phyloP scores from a whole-genome alignment of 1,284 basidiomycete species.

The Cutaneotrichosporon sp. region DNA sequence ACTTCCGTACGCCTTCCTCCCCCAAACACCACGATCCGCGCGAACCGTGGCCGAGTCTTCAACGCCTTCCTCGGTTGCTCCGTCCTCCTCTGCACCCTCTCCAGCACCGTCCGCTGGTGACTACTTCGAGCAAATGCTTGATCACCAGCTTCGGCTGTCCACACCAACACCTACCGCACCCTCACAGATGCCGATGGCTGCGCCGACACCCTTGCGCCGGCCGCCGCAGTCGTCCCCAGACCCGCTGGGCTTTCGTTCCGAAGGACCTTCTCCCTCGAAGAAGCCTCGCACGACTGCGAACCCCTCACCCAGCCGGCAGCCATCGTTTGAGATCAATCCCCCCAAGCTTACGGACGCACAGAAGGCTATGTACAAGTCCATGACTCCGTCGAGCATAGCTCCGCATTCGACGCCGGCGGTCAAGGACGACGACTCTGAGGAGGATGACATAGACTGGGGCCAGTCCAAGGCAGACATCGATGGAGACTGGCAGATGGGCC shows the following conservation, averaged over 20 bases:
- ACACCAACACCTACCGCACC: conserved; percentile 15
- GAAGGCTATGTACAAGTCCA: conserved; percentile 9
- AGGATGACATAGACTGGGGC: conserved; percentile 45
- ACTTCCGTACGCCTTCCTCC: conserved; percentile 28
- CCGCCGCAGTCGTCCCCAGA: conserved; percentile 31
- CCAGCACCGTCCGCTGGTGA: conserved; percentile 11
- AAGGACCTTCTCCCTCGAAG: conserved; percentile 42
- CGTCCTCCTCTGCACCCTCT: conserved; percentile 14
- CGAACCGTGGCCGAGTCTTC: conserved; percentile 14
- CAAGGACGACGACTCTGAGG: conserved; percentile 37
- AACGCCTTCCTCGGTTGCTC: conserved; percentile 18
- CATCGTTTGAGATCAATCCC: neutral
- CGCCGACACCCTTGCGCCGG: neutral
- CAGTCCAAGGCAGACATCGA: conserved; percentile 28
- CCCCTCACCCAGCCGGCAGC: conserved; percentile 6
- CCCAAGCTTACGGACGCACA: conserved; percentile 13
- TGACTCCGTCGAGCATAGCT: conserved; percentile 12
- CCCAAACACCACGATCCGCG: neutral
- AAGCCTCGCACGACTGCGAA: conserved; percentile 15
- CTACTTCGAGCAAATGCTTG: conserved; percentile 27
- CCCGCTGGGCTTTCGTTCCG: conserved; percentile 21
- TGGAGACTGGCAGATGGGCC: conserved; percentile 40
- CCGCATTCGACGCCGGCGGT: conserved; percentile 19
- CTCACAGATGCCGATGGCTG: neutral
- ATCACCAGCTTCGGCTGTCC: conserved; percentile 19